A percentile compares a stretch with the other conserved stretches of the same genome.
Conservation (phyloP, 2,329 filamentous ascomycete species). For the Rhynchosporium secalis region DNA sequence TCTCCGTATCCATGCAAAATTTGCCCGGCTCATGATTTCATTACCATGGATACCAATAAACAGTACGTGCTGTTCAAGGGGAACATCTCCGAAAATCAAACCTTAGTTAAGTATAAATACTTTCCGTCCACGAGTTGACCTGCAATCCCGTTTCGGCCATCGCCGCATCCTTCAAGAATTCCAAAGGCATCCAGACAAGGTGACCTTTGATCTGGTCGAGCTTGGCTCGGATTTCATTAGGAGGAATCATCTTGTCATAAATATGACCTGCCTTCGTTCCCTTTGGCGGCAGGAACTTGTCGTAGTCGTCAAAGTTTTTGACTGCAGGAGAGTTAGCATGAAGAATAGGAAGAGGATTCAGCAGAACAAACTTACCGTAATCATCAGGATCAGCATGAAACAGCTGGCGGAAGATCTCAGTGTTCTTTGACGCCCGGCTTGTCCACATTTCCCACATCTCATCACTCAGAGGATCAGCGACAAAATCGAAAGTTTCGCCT, state of each 20-base stretch:
- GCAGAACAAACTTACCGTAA: constrained; percentile 55
- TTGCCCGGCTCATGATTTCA: not conserved
- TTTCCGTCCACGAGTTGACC: constrained; percentile 84
- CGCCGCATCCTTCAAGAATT: constrained; percentile 78
- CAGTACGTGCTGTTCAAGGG: not conserved
- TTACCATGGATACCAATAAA: not conserved
- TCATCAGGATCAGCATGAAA: constrained; percentile 91
- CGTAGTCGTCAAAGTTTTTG: constrained; percentile 87
- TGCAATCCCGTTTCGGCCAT: constrained; percentile 90
- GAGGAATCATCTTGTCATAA: constrained; percentile 75
- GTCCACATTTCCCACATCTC: constrained; percentile 71
- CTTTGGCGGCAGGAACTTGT: constrained; percentile 69
- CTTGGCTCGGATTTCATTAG: constrained; percentile 70
- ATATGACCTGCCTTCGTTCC: constrained; percentile 82
- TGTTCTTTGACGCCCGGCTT: constrained; percentile 67
- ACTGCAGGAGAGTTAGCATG: constrained; percentile 48
- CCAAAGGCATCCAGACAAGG: constrained; percentile 91
- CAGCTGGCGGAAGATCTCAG: constrained; percentile 71
- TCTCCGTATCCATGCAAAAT: not conserved
- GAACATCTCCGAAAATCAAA: no score
- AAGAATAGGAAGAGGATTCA: constrained; percentile 7
- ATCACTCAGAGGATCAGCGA: constrained; percentile 70
- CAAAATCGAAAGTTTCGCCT: constrained; percentile 63
- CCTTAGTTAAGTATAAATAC: constrained; percentile 68
- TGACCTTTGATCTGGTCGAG: constrained; percentile 82